Evolutionary conservation across 2,329 filamentous ascomycete species (phyloP).

Genomic region (Aspergillus ochraceoroseus): DNA sequence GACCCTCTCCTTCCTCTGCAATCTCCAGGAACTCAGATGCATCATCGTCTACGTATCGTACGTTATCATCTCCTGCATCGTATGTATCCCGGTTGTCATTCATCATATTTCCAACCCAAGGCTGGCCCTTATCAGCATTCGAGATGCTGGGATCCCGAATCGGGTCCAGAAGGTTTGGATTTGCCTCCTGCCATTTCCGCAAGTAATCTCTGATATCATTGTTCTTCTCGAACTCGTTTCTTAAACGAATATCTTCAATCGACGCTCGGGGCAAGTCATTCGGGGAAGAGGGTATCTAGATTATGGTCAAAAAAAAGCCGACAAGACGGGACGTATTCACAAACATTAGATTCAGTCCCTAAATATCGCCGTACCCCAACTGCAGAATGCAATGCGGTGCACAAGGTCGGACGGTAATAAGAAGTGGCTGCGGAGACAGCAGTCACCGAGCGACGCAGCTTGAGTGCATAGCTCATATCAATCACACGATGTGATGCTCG

Average conservation of each 20-base stretch:
- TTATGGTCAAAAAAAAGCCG: not conserved
- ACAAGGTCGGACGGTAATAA: conserved; percentile 1
- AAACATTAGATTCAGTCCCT: conserved; percentile 7
- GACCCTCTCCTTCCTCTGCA: conserved; percentile 30
- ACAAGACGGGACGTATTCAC: not conserved
- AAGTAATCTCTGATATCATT: conserved; percentile 42
- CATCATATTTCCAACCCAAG: conserved; percentile 33
- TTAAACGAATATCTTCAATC: conserved; percentile 27
- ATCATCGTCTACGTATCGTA: conserved; percentile 25
- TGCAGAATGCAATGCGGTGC: not conserved
- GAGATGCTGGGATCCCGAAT: conserved; percentile 23
- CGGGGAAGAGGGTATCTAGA: not conserved
- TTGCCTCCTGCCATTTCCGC: conserved; percentile 37
- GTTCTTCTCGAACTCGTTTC: conserved; percentile 35
- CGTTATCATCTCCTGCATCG: conserved; percentile 27
- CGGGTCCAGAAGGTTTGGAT: conserved; percentile 30
- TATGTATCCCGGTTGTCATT: conserved; percentile 29
- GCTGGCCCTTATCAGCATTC: conserved; percentile 11
- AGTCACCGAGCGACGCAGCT: not conserved
- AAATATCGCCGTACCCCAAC: conserved; percentile 2
- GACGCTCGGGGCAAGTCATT: conserved; percentile 12
- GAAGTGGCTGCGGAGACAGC: conserved; percentile 4
- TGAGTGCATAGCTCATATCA: conserved; percentile 2
- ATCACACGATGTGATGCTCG: conserved; percentile 12
- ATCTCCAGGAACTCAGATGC: conserved; percentile 25